Percentiles rank a stretch among this genome's conserved stretches.
Conservation (phyloP, 2,329 filamentous ascomycete genomes). For the Aspergillus novofumigatus region DNA sequence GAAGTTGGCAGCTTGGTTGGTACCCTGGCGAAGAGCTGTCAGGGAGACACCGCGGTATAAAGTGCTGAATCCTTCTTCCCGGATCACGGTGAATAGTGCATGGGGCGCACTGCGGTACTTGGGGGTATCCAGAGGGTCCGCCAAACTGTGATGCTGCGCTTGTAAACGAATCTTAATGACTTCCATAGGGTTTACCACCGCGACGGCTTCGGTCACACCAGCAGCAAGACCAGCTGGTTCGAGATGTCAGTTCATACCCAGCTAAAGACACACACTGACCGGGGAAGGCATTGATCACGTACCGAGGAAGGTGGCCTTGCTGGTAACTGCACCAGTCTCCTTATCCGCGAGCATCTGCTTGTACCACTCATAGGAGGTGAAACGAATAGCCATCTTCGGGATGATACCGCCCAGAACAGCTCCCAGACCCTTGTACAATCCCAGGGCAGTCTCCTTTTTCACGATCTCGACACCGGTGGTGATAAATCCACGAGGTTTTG, state of each 20-base stretch:
- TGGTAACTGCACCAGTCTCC: slow-evolving; percentile 63
- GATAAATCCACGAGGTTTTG: slow-evolving; percentile 80
- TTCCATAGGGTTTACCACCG: slow-evolving; percentile 97
- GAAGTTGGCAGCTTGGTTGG: slow-evolving; percentile 98
- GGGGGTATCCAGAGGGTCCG: slow-evolving; percentile 89
- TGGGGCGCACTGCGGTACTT: slow-evolving; percentile 95
- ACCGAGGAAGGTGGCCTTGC: slow-evolving; percentile 69
- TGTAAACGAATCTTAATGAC: slow-evolving; percentile 98
- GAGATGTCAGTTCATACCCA: slow-evolving; percentile 4
- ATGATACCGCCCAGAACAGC: slow-evolving; percentile 94
- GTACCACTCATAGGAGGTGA: slow-evolving; percentile 95
- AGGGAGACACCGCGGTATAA: slow-evolving; percentile 91
- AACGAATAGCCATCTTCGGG: slow-evolving; percentile 98
- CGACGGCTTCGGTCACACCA: slow-evolving; percentile 92
- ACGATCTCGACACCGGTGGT: slow-evolving; percentile 83
- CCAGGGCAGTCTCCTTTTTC: slow-evolving; percentile 82
- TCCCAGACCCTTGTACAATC: slow-evolving; percentile 96
- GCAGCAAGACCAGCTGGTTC: slow-evolving; percentile 74
- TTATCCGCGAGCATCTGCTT: slow-evolving; percentile 75
- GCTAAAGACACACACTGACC: not conserved
- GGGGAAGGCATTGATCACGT: slow-evolving; percentile 24
- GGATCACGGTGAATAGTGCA: slow-evolving; percentile 78
- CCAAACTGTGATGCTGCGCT: slow-evolving; percentile 96
- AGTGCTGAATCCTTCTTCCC: slow-evolving; percentile 82
- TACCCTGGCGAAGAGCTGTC: slow-evolving; percentile 89